Evolutionary conservation across 495 filamentous ascomycete species (phyloP).

Genomic region (Pyrenopolyporus hunteri): DNA sequence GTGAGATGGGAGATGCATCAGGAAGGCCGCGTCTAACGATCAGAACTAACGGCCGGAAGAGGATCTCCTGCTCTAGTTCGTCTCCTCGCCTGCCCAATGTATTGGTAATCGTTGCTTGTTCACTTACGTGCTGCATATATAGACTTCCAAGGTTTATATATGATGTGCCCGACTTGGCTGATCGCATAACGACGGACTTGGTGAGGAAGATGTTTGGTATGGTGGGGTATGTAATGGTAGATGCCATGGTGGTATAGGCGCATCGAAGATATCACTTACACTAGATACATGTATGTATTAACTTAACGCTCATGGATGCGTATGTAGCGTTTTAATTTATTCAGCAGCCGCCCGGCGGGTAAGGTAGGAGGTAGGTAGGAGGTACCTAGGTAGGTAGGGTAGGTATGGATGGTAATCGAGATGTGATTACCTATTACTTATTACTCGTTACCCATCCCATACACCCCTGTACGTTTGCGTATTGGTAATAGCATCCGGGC

Average conservation of each 20-base stretch:
- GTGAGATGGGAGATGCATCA: constrained; percentile 12
- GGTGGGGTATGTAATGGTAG: not conserved
- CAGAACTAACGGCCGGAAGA: no score
- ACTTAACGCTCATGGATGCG: not conserved
- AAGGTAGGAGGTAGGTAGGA: not conserved
- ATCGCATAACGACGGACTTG: constrained; percentile 10
- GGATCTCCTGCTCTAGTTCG: no score
- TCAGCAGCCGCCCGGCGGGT: no score
- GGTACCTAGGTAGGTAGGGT: not conserved
- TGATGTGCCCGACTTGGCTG: constrained; percentile 1
- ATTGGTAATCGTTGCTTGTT: constrained; percentile 1
- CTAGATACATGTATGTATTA: not conserved
- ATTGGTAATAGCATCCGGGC: no score
- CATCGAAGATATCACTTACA: no score
- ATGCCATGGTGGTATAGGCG: not conserved
- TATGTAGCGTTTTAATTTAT: not conserved
- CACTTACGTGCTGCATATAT: not conserved
- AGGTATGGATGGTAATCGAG: no score
- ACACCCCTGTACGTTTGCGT: no score
- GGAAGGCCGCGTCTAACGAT: not conserved
- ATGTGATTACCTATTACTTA: no score
- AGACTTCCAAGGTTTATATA: no score
- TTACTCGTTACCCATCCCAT: no score
- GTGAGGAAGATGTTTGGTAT: not conserved
- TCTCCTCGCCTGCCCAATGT: no score